Conservation (phyloP, 2,329 filamentous ascomycete genomes). For the Sarocladiaceae sp. region DNA sequence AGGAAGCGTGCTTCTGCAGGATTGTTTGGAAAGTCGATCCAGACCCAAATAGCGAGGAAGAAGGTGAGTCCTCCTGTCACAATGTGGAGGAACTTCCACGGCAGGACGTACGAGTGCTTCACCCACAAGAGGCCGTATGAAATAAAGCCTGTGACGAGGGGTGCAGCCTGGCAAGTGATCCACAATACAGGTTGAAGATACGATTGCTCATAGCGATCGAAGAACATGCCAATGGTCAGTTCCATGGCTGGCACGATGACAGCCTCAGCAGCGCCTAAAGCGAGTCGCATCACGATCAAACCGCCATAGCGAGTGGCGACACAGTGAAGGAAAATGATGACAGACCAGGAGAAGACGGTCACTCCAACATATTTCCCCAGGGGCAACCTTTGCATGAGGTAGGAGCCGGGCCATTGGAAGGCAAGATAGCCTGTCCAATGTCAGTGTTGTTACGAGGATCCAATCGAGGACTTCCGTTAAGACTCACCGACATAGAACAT, state of each 20-base stretch:
- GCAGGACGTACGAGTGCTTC: slow-evolving; percentile 21
- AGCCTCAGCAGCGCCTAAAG: slow-evolving; percentile 30
- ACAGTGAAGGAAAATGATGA: slow-evolving; percentile 25
- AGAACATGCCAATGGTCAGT: slow-evolving; percentile 36
- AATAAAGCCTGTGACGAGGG: slow-evolving; percentile 33
- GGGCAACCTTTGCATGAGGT: slow-evolving; percentile 33
- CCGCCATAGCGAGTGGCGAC: slow-evolving; percentile 19
- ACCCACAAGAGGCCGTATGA: slow-evolving; percentile 36
- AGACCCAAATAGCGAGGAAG: slow-evolving; percentile 27
- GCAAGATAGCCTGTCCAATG: slow-evolving; percentile 28
- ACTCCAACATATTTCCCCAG: slow-evolving; percentile 30
- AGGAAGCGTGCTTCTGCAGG: slow-evolving; percentile 33
- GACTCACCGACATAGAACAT: slow-evolving; percentile 36
- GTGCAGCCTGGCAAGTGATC: slow-evolving; percentile 27
- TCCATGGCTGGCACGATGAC: slow-evolving; percentile 30
- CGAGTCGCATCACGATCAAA: slow-evolving; percentile 29
- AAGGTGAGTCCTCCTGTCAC: slow-evolving; percentile 31
- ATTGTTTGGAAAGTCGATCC: slow-evolving; percentile 33
- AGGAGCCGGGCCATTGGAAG: slow-evolving; percentile 33
- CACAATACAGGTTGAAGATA: slow-evolving; percentile 29
- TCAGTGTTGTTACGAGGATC: slow-evolving; percentile 3
- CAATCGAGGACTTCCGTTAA: too few relatives aligned
- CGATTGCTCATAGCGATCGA: slow-evolving; percentile 28
- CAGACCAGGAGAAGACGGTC: slow-evolving; percentile 29
- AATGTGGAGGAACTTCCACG: slow-evolving; percentile 37